These are phyloP conservation scores for Fusarium fracticaudum DNA, from an alignment of 2,329 filamentous ascomycete genomes.

Conservation along the genomic window DNA sequence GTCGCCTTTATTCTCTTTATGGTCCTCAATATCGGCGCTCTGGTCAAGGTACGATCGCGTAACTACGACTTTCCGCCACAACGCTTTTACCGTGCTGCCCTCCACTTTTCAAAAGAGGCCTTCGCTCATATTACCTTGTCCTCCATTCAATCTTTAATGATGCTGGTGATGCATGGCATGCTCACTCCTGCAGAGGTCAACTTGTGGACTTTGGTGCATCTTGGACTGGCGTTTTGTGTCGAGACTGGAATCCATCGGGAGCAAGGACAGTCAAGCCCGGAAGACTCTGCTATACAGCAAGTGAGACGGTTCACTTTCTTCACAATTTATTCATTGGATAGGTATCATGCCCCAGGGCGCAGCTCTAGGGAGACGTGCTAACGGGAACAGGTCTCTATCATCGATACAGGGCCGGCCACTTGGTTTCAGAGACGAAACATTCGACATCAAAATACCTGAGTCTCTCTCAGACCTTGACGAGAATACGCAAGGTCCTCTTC, in stretches of 20 bases:
- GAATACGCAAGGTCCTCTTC: background rate
- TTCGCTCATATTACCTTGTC: background rate
- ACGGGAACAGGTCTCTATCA: too few species aligned
- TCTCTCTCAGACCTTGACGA: rapidly evolving
- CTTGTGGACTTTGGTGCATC: background rate
- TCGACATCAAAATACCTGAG: background rate
- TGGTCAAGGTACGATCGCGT: background rate
- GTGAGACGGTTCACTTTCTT: background rate
- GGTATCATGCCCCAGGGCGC: background rate
- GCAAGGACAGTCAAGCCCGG: rapidly evolving
- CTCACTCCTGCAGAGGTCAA: background rate
- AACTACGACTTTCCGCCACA: background rate
- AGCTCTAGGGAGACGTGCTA: too few species aligned
- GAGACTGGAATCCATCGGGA: background rate
- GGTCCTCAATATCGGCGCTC: background rate
- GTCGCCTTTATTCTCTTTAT: background rate
- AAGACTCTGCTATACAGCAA: background rate
- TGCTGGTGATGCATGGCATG: background rate
- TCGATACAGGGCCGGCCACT: background rate
- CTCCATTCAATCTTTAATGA: background rate
- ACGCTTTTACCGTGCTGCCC: background rate
- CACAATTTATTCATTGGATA: background rate
- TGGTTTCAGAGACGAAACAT: background rate
- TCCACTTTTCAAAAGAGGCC: background rate
- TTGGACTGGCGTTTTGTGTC: background rate